Conservation (phyloP, 257 asterid species). For the Vinca minor region DNA sequence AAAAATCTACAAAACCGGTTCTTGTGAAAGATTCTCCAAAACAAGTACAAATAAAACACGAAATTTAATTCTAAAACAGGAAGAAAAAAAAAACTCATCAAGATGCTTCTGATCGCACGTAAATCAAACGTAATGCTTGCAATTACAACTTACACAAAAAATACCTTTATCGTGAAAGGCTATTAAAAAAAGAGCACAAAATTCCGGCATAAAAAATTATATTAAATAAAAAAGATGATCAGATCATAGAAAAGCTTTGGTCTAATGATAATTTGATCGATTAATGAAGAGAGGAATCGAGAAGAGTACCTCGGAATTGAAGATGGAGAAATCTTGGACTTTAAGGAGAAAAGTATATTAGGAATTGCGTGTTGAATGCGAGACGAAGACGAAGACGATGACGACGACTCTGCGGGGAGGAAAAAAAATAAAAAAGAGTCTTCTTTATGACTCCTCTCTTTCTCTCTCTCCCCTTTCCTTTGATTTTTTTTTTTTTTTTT, state of each 20-base stretch:
- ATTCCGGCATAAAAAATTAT: background rate
- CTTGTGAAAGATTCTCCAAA: background rate
- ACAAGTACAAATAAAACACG: background rate
- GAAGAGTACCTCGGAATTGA: slow-evolving; percentile 7
- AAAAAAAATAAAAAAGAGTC: no score
- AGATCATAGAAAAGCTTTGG: background rate
- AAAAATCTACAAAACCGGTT: background rate
- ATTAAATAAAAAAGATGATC: no score
- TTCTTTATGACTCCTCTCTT: background rate
- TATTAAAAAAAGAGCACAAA: background rate
- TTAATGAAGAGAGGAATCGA: no score
- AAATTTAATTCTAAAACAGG: background rate
- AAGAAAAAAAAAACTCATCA: background rate
- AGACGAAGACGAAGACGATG: slow-evolving; percentile 6
- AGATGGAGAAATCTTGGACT: slow-evolving; percentile 5
- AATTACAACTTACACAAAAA: background rate
- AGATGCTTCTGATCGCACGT: slow-evolving; percentile 8
- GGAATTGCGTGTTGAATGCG: background rate
- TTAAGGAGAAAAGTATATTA: background rate
- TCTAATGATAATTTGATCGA: background rate
- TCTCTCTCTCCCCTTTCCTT: no score
- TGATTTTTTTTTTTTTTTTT: no score
- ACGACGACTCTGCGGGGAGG: background rate
- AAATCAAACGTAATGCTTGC: background rate
- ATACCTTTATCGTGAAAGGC: no score